Conservation (phyloP, 441 rosid genomes). For the Pelargonium cotyledonis region DNA sequence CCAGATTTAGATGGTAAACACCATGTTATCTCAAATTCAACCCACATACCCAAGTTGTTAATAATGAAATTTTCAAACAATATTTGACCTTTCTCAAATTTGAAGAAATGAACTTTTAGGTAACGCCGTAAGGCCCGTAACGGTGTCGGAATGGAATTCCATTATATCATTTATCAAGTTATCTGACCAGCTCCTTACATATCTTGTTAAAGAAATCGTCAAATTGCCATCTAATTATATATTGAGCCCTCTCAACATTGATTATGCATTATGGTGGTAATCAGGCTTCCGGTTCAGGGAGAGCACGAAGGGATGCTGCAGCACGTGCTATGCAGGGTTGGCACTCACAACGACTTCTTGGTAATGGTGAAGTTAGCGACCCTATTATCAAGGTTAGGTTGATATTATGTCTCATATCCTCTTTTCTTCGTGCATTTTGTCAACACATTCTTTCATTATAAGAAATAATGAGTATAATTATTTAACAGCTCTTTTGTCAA, state of each 20-base stretch:
- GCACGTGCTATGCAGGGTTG: slow-evolving; percentile 79
- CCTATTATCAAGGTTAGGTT: slow-evolving; percentile 44
- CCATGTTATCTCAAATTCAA: neutral
- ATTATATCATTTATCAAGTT: neutral
- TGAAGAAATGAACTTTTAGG: slow-evolving; percentile 1
- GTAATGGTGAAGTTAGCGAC: slow-evolving; percentile 55
- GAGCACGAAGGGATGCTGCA: slow-evolving; percentile 66
- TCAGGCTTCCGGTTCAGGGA: slow-evolving; percentile 56
- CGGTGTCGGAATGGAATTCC: neutral
- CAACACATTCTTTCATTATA: neutral
- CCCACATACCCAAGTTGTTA: neutral
- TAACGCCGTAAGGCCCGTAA: too few species aligned
- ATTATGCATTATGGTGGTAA: slow-evolving; percentile 21
- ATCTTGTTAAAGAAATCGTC: neutral
- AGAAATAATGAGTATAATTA: neutral
- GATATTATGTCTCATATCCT: slow-evolving; percentile 6
- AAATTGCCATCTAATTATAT: neutral
- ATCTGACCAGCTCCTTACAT: neutral
- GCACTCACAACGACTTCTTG: slow-evolving; percentile 54
- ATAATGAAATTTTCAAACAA: neutral
- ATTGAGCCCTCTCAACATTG: slow-evolving; percentile 15
- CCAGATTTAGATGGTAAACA: neutral
- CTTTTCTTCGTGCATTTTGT: slow-evolving; percentile 3
- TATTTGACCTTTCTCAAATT: neutral
- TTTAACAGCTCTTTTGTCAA: slow-evolving; percentile 16